phyloP scores from a whole-genome alignment of 257 asterid genomes.

The Scutellaria barbata region DNA sequence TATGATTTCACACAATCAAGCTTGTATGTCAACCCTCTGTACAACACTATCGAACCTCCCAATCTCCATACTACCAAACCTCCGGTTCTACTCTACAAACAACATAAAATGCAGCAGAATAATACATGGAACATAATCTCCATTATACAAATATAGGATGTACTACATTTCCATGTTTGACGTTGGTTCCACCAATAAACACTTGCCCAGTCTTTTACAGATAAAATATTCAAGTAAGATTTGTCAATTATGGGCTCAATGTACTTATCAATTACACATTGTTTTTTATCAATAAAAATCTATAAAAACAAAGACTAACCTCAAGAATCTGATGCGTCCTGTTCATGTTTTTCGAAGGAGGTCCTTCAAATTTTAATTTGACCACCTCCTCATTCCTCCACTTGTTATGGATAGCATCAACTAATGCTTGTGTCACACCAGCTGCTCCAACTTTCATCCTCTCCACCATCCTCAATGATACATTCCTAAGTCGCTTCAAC shows the following conservation, averaged over 20 bases:
- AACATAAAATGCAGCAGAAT: constrained; percentile 42
- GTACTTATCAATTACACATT: too few relatives aligned
- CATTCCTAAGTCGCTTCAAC: constrained; percentile 76
- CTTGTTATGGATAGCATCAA: constrained; percentile 67
- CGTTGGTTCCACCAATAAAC: too few relatives aligned
- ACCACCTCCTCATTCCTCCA: constrained; percentile 87
- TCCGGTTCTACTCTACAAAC: constrained; percentile 81
- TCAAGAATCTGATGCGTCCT: constrained; percentile 83
- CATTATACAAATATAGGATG: background rate
- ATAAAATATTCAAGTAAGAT: background rate
- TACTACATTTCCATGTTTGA: too few relatives aligned
- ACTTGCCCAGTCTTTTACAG: background rate
- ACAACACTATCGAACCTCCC: constrained; percentile 79
- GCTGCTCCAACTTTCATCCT: constrained; percentile 79
- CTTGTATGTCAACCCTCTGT: constrained; percentile 80
- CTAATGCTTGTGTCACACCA: constrained; percentile 80
- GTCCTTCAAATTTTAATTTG: constrained; percentile 84
- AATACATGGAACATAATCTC: constrained; percentile 31
- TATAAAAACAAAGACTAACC: constrained; percentile 64
- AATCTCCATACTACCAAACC: constrained; percentile 93
- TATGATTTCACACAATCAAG: constrained; percentile 75
- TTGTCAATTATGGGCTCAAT: background rate
- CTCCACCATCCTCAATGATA: constrained; percentile 80
- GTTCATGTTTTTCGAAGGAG: constrained; percentile 80
- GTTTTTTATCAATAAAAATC: too few relatives aligned